Conservation (phyloP, 2,329 filamentous ascomycete genomes). For the Fusarium mundagurra region DNA sequence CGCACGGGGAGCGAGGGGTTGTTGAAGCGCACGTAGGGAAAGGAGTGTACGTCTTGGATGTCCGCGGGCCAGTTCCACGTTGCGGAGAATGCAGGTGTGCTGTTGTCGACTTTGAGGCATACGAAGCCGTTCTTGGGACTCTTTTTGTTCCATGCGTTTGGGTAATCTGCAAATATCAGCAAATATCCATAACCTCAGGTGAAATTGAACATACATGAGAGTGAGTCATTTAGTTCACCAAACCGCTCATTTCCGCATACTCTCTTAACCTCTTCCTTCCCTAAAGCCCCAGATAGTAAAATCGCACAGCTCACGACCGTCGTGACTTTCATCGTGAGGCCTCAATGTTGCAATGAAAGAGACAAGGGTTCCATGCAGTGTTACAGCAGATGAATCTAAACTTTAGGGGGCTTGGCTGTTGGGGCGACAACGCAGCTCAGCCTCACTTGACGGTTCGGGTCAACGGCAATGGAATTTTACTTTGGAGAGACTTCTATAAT, state of each 20-base stretch:
- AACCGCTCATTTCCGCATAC: conserved; percentile 20
- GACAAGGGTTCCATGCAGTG: not conserved
- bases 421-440: conserved; percentile 15
- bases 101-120: conserved; percentile 40
- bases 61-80: conserved; percentile 39
- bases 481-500: not conserved
- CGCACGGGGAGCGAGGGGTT: conserved; percentile 31
- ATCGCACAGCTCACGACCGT: not conserved
- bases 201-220: conserved; percentile 14
- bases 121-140: conserved; percentile 38
- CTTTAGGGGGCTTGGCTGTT: conserved; percentile 12
- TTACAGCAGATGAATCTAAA: not conserved
- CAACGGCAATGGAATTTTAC: not conserved
- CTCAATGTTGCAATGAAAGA: not conserved
- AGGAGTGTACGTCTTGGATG: conserved; percentile 41
- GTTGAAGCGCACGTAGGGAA: conserved; percentile 41
- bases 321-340: conserved; percentile 2
- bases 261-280: not conserved
- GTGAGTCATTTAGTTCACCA: conserved; percentile 27
- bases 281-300: rapidly evolving
- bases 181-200: rapidly evolving
- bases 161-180: conserved; percentile 36
- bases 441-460: not conserved
- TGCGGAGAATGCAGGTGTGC: conserved; percentile 33
- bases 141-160: conserved; percentile 41